These are phyloP conservation scores for Saccharomyces uvarum DNA, from an alignment of 1,139 yeast species.

Conservation along the genomic window DNA sequence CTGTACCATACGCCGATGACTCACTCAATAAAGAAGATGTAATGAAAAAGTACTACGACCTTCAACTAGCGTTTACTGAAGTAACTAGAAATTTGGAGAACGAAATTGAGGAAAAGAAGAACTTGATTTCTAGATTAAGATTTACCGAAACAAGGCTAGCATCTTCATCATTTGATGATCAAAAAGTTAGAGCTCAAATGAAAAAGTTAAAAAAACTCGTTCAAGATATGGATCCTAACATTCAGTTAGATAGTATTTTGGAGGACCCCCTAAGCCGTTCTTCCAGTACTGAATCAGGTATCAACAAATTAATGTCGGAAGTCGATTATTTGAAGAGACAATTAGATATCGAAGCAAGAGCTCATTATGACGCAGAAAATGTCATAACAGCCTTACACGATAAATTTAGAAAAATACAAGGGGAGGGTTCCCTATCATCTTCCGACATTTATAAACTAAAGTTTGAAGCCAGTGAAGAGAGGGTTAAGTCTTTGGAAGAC, in stretches of 20 bases:
- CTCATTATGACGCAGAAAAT: conserved; percentile 30
- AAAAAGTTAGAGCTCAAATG: conserved; percentile 38
- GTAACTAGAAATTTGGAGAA: conserved; percentile 44
- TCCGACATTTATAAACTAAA: conserved; percentile 32
- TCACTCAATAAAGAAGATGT: conserved; percentile 21
- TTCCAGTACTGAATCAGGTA: conserved; percentile 25
- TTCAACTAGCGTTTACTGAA: conserved; percentile 49
- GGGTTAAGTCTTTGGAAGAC: conserved; percentile 40
- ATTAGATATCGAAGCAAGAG: conserved; percentile 32
- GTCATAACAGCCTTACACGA: conserved; percentile 28
- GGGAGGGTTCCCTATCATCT: conserved; percentile 20
- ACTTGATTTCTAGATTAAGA: conserved; percentile 50
- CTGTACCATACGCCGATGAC: neutral
- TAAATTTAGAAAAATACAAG: conserved; percentile 27
- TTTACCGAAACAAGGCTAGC: conserved; percentile 50
- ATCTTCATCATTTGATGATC: conserved; percentile 46
- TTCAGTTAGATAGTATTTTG: conserved; percentile 18
- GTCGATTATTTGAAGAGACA: conserved; percentile 37
- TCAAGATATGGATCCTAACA: conserved; percentile 17
- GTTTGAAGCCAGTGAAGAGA: conserved; percentile 39
- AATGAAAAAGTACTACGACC: conserved; percentile 41
- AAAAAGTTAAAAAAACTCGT: conserved; percentile 32
- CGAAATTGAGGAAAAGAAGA: conserved; percentile 47
- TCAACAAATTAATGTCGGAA: conserved; percentile 32
- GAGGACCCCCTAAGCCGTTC: conserved; percentile 22